Evolutionary conservation across 129 eudicot genomes (phyloP).

Genomic region (Flaveria trinervia): DNA sequence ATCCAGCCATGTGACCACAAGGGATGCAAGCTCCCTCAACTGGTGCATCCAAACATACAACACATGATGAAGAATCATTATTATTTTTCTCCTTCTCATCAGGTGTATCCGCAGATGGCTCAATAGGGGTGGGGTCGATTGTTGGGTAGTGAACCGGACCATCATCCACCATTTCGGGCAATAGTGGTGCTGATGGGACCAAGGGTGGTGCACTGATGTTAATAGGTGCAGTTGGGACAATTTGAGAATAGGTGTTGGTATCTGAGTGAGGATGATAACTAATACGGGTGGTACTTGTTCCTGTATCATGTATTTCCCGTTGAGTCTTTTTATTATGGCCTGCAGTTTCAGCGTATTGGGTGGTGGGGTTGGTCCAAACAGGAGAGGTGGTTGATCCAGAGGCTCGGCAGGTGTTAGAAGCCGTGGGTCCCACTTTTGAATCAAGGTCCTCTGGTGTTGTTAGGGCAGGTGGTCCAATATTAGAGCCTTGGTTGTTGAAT

Average conservation of each 20-base stretch:
- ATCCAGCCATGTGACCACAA: constrained; percentile 99
- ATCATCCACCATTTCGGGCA: constrained; percentile 45
- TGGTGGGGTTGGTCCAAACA: constrained; percentile 29
- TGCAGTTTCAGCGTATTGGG: constrained; percentile 12
- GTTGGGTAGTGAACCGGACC: constrained; percentile 84
- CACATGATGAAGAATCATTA: constrained; percentile 62
- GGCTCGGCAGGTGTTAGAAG: constrained; percentile 24
- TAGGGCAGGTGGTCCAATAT: constrained; percentile 46
- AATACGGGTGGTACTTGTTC: constrained; percentile 38
- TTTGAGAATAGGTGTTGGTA: constrained; percentile 32
- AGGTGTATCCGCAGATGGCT: constrained; percentile 30
- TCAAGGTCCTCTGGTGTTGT: constrained; percentile 52
- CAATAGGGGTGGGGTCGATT: constrained; percentile 47
- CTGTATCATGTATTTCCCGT: constrained; percentile 34
- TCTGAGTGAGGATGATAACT: constrained; percentile 36
- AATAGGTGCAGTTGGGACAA: constrained; percentile 41
- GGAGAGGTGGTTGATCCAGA: constrained; percentile 36
- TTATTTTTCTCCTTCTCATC: constrained; percentile 40
- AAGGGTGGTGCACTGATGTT: constrained; percentile 17
- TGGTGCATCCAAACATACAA: constrained; percentile 91
- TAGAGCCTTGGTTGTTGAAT: constrained; percentile 43
- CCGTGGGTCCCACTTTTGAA: constrained; percentile 34
- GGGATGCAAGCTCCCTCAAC: constrained; percentile 97
- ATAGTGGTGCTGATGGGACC: constrained; percentile 72
- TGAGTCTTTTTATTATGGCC: constrained; percentile 21